Evolutionary conservation across 2,329 filamentous ascomycete species (phyloP), one percentile per base, ranked within the genome.

Genomic region (Apiospora arundinis): DNA sequence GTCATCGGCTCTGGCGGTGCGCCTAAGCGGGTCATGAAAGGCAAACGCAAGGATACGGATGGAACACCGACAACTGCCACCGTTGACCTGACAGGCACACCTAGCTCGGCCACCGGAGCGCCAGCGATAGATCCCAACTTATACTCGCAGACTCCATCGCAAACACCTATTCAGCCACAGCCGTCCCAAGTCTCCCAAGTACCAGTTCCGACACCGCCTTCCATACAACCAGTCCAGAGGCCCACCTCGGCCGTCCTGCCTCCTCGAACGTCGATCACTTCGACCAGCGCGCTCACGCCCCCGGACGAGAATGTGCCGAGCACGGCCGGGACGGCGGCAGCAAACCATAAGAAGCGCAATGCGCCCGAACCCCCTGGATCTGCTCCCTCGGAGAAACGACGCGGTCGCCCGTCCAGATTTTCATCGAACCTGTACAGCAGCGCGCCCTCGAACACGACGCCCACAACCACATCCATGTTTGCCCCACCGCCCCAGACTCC

Each of bases 1-100:
- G 88, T 90, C 11, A 83, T 90, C 60, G 88, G 88, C 14, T 89
- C 88, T 1, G 87, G 88, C 28, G 88, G 88, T 69, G 88, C 88
- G 0, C 88, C 88, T 0, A 90, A 90, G 77, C 85, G 88, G 42
- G 84, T 90, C 74, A 89, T 88, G 80, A 89, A 87, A 77, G 85
- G 87, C 12, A 82, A 87, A 71, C 81, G 87, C 14, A 85, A 83
- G 73, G 84, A 85, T 40, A 81, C 83, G 25, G 87, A 89, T 46
- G 83, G 77, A 49, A 76, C 81, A 11, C 79, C 85, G 52, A 37
- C 32, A 12, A 14, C 32, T n/a, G 79, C 81, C 2, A 80, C 81
- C 2, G 73, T 74, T 49, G 85, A 86, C 63, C 85, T 87, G n/a
- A 76, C 81, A 2, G 85, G 87, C 32, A 85, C 85, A 73, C 83